These are phyloP conservation scores for Tulasnella sp. DNA, from an alignment of 768 basidiomycete species.

Conservation along the genomic window DNA sequence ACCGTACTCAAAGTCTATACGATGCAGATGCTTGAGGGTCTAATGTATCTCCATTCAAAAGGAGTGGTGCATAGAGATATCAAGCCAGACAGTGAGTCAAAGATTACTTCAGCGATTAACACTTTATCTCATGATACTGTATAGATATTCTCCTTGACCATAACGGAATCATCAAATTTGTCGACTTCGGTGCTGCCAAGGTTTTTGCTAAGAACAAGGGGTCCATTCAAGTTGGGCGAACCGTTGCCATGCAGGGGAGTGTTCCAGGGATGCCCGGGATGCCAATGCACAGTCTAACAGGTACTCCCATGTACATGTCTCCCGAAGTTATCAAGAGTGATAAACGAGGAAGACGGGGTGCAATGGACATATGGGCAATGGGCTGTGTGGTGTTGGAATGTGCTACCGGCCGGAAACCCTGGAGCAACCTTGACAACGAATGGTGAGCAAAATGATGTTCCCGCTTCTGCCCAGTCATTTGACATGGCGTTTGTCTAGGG, in stretches of 20 bases:
- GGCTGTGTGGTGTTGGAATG: slow-evolving; percentile 97
- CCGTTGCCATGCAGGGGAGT: slow-evolving; percentile 36
- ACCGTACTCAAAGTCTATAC: slow-evolving; percentile 91
- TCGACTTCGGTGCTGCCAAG: slow-evolving; percentile 96
- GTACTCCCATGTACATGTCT: slow-evolving; percentile 99
- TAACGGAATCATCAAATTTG: slow-evolving; percentile 85
- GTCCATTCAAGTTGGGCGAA: slow-evolving; percentile 47
- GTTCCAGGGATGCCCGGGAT: slow-evolving; percentile 24
- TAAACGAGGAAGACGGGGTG: slow-evolving; percentile 71
- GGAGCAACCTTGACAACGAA: slow-evolving; percentile 98
- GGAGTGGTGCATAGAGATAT: slow-evolving; percentile 93
- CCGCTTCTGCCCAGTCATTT: neutral
- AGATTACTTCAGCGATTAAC: neutral
- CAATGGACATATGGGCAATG: slow-evolving; percentile 97
- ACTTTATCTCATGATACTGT: slow-evolving; percentile 10
- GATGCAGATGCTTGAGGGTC: slow-evolving; percentile 90
- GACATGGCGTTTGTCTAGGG: slow-evolving; percentile 39
- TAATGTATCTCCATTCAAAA: slow-evolving; percentile 85
- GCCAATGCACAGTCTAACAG: slow-evolving; percentile 77
- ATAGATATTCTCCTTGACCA: slow-evolving; percentile 87
- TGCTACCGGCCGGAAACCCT: slow-evolving; percentile 92
- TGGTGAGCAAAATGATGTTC: slow-evolving; percentile 44
- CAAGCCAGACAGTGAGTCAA: slow-evolving; percentile 87
- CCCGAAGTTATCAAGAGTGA: slow-evolving; percentile 97
- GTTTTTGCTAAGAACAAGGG: slow-evolving; percentile 80